These are phyloP conservation scores for Parafenestella ontariensis DNA, from an alignment of 2,329 filamentous ascomycete species.

Conservation along the genomic window DNA sequence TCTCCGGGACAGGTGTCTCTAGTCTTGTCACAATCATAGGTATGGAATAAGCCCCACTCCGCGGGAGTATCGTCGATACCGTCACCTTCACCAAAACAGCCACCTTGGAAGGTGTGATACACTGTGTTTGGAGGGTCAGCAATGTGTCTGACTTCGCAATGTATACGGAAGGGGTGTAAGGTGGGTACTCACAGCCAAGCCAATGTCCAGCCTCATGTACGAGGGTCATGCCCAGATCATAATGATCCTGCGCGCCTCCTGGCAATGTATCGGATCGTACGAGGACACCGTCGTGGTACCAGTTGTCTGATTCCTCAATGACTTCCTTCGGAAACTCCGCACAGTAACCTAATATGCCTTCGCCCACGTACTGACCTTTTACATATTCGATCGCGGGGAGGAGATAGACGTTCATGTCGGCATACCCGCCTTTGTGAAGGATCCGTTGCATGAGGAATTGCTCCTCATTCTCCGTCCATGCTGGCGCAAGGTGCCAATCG, in stretches of 20 bases:
- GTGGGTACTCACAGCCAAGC: constrained; percentile 27
- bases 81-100: constrained; percentile 33
- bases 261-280: constrained; percentile 28
- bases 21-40: constrained; percentile 31
- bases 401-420: constrained; percentile 38
- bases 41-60: constrained; percentile 10
- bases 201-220: constrained; percentile 46
- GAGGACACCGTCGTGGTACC: constrained; percentile 31
- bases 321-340: constrained; percentile 21
- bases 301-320: constrained; percentile 14
- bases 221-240: constrained; percentile 33
- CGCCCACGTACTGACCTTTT: neutral
- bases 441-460: constrained; percentile 18
- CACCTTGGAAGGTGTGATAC: constrained; percentile 41
- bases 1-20: constrained; percentile 36
- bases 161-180: neutral
- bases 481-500: constrained; percentile 18
- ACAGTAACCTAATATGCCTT: neutral
- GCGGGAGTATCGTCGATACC: constrained; percentile 38
- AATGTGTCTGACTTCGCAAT: neutral
- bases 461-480: constrained; percentile 12
- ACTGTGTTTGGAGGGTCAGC: constrained; percentile 5
- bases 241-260: constrained; percentile 16
- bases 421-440: constrained; percentile 32
- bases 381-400: constrained; percentile 7